phyloP scores from a whole-genome alignment of 352 stramenopile species.

The Phytophthora vignae region DNA sequence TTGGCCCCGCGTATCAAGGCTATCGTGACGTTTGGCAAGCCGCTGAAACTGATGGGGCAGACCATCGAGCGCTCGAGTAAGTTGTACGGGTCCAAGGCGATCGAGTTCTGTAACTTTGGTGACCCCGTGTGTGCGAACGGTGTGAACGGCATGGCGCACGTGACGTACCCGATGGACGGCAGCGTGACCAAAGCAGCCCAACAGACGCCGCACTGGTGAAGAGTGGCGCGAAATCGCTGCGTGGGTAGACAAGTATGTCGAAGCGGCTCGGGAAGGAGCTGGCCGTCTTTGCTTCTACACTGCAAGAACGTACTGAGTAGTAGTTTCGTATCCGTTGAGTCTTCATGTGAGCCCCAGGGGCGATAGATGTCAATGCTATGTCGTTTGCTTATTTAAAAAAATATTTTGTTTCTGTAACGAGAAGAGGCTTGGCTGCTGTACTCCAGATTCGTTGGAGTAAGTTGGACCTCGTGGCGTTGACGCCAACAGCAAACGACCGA shows the following conservation, averaged over 20 bases:
- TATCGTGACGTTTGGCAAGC: constrained; percentile 43
- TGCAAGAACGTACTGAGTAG: no score
- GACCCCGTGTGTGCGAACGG: constrained; percentile 35
- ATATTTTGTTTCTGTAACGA: no score
- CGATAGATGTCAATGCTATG: no score
- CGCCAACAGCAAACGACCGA: no score
- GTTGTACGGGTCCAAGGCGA: constrained; percentile 30
- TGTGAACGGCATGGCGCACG: constrained; percentile 34
- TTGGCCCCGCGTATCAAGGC: constrained; percentile 38
- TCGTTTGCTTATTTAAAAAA: no score
- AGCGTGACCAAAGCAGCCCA: constrained; percentile 28
- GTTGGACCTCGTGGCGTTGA: no score
- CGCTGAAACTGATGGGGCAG: constrained; percentile 31
- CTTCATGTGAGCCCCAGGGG: no score
- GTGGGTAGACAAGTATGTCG: not conserved
- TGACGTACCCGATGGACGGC: constrained; percentile 35
- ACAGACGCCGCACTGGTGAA: constrained; percentile 25
- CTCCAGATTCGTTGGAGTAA: no score
- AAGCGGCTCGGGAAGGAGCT: no score
- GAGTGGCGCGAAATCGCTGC: not conserved
- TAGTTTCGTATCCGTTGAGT: no score
- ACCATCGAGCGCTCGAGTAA: constrained; percentile 32
- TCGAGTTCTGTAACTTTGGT: constrained; percentile 36
- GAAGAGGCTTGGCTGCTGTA: no score
- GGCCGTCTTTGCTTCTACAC: no score